These are phyloP conservation scores for Geranium brycei DNA, from an alignment of 345 rosid species.

Conservation along the genomic window DNA sequence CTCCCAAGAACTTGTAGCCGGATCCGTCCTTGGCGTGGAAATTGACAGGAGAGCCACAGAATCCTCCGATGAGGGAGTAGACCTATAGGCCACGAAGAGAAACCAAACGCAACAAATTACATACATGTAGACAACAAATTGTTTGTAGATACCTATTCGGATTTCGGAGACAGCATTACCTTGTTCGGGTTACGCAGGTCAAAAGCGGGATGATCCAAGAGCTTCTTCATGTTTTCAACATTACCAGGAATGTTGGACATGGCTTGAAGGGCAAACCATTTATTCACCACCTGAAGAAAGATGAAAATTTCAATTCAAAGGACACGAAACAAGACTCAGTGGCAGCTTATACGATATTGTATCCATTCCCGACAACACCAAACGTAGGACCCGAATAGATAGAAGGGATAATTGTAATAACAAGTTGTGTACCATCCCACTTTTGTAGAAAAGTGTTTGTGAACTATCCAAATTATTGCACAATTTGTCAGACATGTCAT, in stretches of 20 bases:
- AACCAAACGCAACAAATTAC: background rate
- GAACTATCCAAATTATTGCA: background rate
- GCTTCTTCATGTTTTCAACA: slow-evolving; percentile 65
- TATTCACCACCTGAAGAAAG: slow-evolving; percentile 62
- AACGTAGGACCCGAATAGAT: no score
- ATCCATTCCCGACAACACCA: no score
- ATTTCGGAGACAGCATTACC: slow-evolving; percentile 23
- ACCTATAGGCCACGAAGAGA: slow-evolving; percentile 27
- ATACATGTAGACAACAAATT: no score
- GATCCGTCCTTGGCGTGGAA: slow-evolving; percentile 94
- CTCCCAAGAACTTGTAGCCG: slow-evolving; percentile 92
- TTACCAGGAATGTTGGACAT: slow-evolving; percentile 71
- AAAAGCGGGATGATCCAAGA: slow-evolving; percentile 69
- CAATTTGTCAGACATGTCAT: no score
- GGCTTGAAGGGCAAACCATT: slow-evolving; percentile 96
- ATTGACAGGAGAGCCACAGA: slow-evolving; percentile 75
- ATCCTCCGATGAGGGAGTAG: slow-evolving; percentile 76
- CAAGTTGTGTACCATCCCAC: no score
- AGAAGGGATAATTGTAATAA: no score
- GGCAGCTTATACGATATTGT: no score
- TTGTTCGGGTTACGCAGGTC: slow-evolving; percentile 94
- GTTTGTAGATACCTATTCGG: no score
- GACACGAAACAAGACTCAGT: no score
- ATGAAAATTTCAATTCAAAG: no score
- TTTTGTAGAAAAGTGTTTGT: no score